Percentiles rank a stretch among this genome's conserved stretches.
phyloP scores from a whole-genome alignment of 768 basidiomycete genomes.

The Leccinum variicolor region DNA sequence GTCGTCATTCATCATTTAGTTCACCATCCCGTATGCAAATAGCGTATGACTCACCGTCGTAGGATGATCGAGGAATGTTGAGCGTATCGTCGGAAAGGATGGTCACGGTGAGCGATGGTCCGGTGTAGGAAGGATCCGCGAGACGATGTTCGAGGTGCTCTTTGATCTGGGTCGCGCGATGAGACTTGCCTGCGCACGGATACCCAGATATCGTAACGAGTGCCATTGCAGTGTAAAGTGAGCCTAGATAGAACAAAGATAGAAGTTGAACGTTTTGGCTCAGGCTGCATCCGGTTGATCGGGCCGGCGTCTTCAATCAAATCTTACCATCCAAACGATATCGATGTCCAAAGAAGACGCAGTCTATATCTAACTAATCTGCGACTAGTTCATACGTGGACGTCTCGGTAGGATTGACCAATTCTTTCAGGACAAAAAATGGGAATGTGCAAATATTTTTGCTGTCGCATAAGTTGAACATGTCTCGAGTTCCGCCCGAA shows the following conservation, averaged over 20 bases:
- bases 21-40: neutral
- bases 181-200: conserved; percentile 85
- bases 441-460: neutral
- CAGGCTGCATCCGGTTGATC: neutral
- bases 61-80: conserved; percentile 59
- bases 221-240: conserved; percentile 63
- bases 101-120: conserved; percentile 42
- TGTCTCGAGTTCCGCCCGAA: neutral
- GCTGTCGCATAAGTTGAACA: neutral
- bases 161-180: conserved; percentile 63
- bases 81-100: conserved; percentile 75
- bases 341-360: neutral
- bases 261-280: neutral
- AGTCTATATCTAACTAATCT: neutral
- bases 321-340: neutral
- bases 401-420: neutral
- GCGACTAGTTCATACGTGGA: neutral
- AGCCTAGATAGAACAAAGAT: neutral
- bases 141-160: conserved; percentile 53
- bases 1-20: neutral
- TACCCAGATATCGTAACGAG: conserved; percentile 86
- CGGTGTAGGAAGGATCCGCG: conserved; percentile 46
- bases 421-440: no score
- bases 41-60: conserved; percentile 55
- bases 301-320: neutral